A percentile compares a stretch with the other conserved stretches of the same genome.
These are phyloP conservation scores for Moesziomyces sp. DNA, from an alignment of 1,284 basidiomycete genomes.

Conservation along the genomic window DNA sequence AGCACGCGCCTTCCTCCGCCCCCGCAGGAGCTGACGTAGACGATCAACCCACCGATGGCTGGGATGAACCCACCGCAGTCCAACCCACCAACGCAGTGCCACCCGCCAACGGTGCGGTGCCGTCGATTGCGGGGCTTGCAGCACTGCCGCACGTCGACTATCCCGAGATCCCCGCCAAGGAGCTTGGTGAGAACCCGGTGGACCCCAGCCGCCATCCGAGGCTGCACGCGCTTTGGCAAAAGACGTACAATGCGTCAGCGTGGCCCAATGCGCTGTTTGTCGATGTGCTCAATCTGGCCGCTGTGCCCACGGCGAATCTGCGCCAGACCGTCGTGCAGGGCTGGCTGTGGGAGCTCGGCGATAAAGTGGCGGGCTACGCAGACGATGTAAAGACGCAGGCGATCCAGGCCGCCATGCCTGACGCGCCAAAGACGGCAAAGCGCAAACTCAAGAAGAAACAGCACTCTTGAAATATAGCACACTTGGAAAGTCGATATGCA, in stretches of 20 bases:
- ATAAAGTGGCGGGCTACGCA: conserved; percentile 19
- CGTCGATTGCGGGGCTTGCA: background rate
- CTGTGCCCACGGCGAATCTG: conserved; percentile 12
- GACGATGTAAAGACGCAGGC: conserved; percentile 22
- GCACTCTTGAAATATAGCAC: no score
- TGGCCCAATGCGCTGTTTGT: conserved; percentile 13
- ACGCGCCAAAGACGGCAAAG: no score
- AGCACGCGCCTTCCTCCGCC: background rate
- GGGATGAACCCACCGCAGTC: background rate
- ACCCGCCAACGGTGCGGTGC: no score
- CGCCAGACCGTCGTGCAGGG: conserved; percentile 22
- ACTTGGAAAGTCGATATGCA: no score
- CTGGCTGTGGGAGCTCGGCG: conserved; percentile 24
- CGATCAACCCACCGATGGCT: conserved; percentile 13
- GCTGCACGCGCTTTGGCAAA: conserved; percentile 14
- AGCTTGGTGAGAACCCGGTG: conserved; percentile 41
- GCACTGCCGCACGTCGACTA: background rate
- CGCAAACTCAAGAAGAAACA: background rate
- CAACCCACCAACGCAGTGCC: no score
- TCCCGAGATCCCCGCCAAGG: conserved; percentile 24
- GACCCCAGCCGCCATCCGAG: conserved; percentile 18
- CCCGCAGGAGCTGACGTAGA: conserved; percentile 6
- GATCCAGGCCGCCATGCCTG: conserved; percentile 10
- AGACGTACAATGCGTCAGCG: conserved; percentile 5
- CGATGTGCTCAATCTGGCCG: conserved; percentile 15